phyloP scores from a whole-genome alignment of 495 filamentous ascomycete genomes.

The Staphylotrichum tortipilum region DNA sequence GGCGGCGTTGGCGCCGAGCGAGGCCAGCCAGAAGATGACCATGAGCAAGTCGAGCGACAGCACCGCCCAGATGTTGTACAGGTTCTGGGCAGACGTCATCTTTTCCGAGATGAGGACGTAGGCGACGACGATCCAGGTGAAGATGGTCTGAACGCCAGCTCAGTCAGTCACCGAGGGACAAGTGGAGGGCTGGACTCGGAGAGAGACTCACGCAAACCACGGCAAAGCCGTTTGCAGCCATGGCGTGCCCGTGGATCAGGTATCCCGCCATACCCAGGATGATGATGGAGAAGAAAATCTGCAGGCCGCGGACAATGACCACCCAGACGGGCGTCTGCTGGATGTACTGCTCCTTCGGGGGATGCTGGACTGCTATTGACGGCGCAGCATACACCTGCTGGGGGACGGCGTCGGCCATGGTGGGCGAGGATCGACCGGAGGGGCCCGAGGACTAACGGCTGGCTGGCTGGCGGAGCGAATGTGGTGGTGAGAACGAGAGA shows the following conservation, averaged over 20 bases:
- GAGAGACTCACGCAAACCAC: slow-evolving; percentile 32
- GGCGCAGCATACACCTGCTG: neutral
- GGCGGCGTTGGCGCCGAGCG: slow-evolving; percentile 37
- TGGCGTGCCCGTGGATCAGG: slow-evolving; percentile 37
- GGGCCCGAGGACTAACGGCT: neutral
- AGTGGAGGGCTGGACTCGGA: neutral
- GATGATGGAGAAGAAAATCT: slow-evolving; percentile 31
- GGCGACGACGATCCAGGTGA: slow-evolving; percentile 36
- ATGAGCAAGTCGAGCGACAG: slow-evolving; percentile 38
- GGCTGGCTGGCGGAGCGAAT: neutral
- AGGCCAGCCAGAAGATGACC: slow-evolving; percentile 40
- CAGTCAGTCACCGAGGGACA: neutral
- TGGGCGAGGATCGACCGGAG: neutral
- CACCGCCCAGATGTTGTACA: slow-evolving; percentile 41
- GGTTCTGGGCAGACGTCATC: slow-evolving; percentile 21
- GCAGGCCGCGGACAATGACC: slow-evolving; percentile 30
- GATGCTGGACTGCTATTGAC: neutral
- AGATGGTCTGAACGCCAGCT: slow-evolving; percentile 27
- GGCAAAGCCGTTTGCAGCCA: slow-evolving; percentile 23
- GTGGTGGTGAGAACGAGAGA: neutral
- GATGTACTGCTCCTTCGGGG: slow-evolving; percentile 8
- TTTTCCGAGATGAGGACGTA: slow-evolving; percentile 38
- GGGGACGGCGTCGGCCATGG: neutral
- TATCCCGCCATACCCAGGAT: slow-evolving; percentile 31
- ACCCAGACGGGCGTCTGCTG: slow-evolving; percentile 32